Evolutionary conservation across 1,284 basidiomycete species (phyloP).

Genomic region (Ganoderma sp.): DNA sequence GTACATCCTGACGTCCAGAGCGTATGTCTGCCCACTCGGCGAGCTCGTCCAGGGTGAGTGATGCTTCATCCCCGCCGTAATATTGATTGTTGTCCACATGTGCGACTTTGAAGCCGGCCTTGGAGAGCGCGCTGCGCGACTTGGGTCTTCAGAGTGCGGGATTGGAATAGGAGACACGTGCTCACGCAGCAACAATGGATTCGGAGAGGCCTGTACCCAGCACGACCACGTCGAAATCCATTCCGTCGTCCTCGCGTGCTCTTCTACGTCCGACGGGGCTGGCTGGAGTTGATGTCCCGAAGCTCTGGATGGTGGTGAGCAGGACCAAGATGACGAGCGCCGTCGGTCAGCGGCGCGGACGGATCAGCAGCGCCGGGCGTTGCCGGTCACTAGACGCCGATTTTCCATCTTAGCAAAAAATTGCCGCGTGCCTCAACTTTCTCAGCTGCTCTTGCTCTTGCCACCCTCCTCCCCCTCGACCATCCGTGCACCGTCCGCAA

Average conservation of each 20-base stretch:
- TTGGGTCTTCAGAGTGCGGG: constrained; percentile 35
- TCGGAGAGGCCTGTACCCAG: constrained; percentile 88
- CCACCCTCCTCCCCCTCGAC: constrained; percentile 26
- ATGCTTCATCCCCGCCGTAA: constrained; percentile 87
- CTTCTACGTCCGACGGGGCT: background rate
- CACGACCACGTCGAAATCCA: constrained; percentile 79
- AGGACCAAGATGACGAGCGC: background rate
- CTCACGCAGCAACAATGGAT: constrained; percentile 90
- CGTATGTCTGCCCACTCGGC: constrained; percentile 64
- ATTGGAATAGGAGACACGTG: constrained; percentile 29
- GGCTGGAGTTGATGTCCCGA: background rate
- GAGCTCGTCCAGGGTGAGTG: constrained; percentile 83
- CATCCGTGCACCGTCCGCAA: constrained; percentile 29
- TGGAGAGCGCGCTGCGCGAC: constrained; percentile 76
- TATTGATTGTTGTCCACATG: constrained; percentile 87
- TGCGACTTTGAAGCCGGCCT: constrained; percentile 84
- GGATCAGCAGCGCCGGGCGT: constrained; percentile 7
- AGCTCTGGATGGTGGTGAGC: constrained; percentile 1
- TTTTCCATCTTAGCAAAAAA: constrained; percentile 23
- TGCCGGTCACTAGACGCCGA: constrained; percentile 15
- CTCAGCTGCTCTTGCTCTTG: constrained; percentile 24
- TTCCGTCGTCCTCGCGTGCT: constrained; percentile 19
- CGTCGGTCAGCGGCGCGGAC: background rate
- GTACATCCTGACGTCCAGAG: constrained; percentile 27
- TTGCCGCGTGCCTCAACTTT: constrained; percentile 23